Base-by-base conservation (phyloP, 768 basidiomycete genomes). In the Cyclocybe aegerita region DNA sequence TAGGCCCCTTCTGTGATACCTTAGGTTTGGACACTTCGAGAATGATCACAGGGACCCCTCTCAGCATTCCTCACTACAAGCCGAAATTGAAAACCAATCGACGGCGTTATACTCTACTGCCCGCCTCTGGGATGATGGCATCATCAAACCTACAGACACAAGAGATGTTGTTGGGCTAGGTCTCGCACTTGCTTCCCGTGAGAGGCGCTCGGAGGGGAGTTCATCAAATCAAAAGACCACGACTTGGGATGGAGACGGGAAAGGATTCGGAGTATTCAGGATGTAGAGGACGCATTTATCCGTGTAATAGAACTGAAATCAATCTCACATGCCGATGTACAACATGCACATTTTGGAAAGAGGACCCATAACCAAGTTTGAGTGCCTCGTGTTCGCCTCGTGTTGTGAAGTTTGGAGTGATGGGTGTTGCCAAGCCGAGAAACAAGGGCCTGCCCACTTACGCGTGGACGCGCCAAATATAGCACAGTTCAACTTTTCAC, bases 121-220 rank as follows among this genome's bases (percentile, higher is more conserved):
- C 9, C 83, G 92, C n/a, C 70, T 98, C 48, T 97, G 92, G 93
- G 93, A 94, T 60, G 91, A 94, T 58, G 91, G 91, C 2, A 88
- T 97, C 49, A 93, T 98, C 67, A 81, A 79, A 57, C 94, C 95
- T 4, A 81, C 81, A 7, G 93, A 97, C 60, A 97, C 94, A 0
- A 76, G 94, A 49, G 87, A 93, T 66, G 85, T 90, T 1, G 78
- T 97, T 39, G 95, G 93, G 4, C 76, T 98, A 4, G 89, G 85
- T n/a, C 79, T 98, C 7, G 88, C 86, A 8, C 74, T 98, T n/a
- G 82, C 88, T 43, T 79, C 78, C 23, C 73, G 82, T 54, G 70
- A 72, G 56, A 55, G 34, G 38, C 33, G 43, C 46, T 49, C 55
- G 48, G 37, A 39, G 52, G 50, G 49, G 23, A 50, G 55, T 2